phyloP scores from a whole-genome alignment of 177 flowering plant species.

The Telopea speciosissima region DNA sequence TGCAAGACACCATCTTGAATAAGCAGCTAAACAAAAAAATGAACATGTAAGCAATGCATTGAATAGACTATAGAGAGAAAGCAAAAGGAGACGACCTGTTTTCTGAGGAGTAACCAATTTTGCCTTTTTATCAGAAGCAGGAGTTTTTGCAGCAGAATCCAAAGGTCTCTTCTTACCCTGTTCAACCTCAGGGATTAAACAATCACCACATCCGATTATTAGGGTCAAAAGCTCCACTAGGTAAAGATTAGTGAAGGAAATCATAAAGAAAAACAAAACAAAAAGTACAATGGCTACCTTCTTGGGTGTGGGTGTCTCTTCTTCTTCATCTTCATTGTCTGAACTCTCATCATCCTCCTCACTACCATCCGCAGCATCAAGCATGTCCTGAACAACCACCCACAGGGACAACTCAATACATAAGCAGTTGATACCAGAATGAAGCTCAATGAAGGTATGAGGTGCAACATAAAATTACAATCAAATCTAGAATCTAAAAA shows the following conservation, averaged over 20 bases:
- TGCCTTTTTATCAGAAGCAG: slow-evolving; percentile 56
- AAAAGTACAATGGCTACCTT: slow-evolving; percentile 19
- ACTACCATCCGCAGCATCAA: slow-evolving; percentile 29
- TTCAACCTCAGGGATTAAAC: slow-evolving; percentile 25
- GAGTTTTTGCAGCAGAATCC: slow-evolving; percentile 45
- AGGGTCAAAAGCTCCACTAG: background rate
- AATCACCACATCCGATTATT: background rate
- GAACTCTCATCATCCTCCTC: slow-evolving; percentile 26
- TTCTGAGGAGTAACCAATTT: slow-evolving; percentile 54
- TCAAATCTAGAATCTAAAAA: too few species aligned
- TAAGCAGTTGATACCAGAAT: background rate
- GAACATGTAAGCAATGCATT: background rate
- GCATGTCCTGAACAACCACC: slow-evolving; percentile 19
- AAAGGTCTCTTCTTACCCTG: slow-evolving; percentile 51
- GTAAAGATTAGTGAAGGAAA: background rate
- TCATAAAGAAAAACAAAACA: background rate
- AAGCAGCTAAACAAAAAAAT: background rate
- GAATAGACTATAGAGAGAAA: background rate
- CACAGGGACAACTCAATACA: background rate
- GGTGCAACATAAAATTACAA: background rate
- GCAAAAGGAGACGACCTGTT: slow-evolving; percentile 33
- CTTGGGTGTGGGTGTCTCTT: slow-evolving; percentile 42
- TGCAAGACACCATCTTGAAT: background rate
- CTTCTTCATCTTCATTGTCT: slow-evolving; percentile 53
- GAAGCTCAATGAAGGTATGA: background rate